Evolutionary conservation across 305 asterid species (phyloP), one percentile per base, ranked within the genome.

Genomic region (Salvia sclarea): DNA sequence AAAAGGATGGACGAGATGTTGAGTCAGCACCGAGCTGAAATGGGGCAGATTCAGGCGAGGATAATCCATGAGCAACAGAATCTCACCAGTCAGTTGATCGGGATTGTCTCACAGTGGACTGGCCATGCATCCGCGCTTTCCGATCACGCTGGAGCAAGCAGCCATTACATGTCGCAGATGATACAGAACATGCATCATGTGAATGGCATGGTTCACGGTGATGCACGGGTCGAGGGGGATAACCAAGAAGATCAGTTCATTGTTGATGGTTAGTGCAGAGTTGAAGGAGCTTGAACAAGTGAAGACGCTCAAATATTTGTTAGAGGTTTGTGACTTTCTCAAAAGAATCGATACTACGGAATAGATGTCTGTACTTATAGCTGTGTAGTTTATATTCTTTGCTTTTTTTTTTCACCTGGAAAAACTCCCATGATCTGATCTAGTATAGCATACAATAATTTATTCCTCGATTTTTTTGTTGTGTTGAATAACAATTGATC

Each of bases 201-300:
- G 16, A 87, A 81, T 48, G 85, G 84, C 14, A 81, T 92, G 88
- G 92, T 85, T 59, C 93, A 90, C 44, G 98, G 81, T 9, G 96
- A 93, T 83, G 75, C 90, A 16, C 85, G 90, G 53, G 96, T 90
- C 10, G 97, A 84, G 62, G 95, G 82, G 14, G 96, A 90, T 75
- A 81, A 84, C 76, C 98, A 93, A 82, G 97, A 88, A 77, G 98
- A 90, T 69, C 92, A 90, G 84, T 93, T 93, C 68, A 93, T 93
- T 33, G 97, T 93, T 50, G 98, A 93, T 76, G 97, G 95, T 60
- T 88, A 78, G 57, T 57, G 48, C 60, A 31, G 50, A 10, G 44
- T 40, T 33, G 24, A 60, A 54, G 50, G 69, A 53, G 56, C 45
- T 38, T 35, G 56, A 60, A 25, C 50, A 54, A 61, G 1, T 45